Conservation (phyloP, 306 rosid genomes). For the Clitoria ternatea region DNA sequence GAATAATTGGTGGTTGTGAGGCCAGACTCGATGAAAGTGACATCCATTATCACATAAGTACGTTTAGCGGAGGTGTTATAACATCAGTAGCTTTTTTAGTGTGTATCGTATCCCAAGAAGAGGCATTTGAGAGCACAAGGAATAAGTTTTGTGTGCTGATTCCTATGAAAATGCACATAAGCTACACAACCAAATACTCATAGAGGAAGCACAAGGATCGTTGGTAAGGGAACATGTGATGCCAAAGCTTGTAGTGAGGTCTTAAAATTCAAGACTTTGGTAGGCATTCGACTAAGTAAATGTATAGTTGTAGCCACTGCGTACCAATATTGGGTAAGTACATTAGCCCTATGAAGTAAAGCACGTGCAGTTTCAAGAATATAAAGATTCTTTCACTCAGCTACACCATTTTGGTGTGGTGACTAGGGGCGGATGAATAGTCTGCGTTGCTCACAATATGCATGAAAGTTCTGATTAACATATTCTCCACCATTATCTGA, state of each 20-base stretch:
- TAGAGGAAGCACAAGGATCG: background rate
- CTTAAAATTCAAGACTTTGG: background rate
- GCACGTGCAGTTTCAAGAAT: background rate
- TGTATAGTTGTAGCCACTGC: background rate
- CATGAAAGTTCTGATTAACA: background rate
- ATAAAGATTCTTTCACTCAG: background rate
- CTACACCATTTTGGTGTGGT: background rate
- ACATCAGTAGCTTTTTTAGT: background rate
- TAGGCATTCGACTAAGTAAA: background rate
- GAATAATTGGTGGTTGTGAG: background rate
- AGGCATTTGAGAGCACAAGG: background rate
- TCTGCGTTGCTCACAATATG: background rate
- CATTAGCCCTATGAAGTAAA: background rate
- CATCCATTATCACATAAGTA: background rate
- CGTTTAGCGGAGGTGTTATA: background rate
- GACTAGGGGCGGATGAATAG: background rate
- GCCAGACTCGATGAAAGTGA: background rate
- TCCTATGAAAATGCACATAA: background rate
- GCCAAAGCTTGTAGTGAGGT: background rate
- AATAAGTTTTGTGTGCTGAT: background rate
- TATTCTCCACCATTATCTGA: background rate
- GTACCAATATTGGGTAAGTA: background rate
- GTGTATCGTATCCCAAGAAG: background rate
- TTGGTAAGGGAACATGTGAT: background rate
- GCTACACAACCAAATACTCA: background rate